Conservation (phyloP, 2,329 filamentous ascomycete species). For the Fusarium hostae region DNA sequence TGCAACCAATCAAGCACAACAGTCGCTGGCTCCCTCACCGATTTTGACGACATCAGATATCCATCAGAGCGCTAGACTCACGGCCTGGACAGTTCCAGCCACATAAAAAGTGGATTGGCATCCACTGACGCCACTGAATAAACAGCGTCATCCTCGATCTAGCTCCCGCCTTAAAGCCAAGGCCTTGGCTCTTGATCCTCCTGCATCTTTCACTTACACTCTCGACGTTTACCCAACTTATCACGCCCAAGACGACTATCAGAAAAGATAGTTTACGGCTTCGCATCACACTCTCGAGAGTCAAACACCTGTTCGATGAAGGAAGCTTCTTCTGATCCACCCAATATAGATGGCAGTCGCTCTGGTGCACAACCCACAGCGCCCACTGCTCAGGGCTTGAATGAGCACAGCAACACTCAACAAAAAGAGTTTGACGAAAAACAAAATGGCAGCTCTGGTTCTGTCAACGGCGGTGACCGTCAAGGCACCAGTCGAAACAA, state of each 20-base stretch:
- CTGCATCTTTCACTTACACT: constrained; percentile 20
- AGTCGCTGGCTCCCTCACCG: constrained; percentile 8
- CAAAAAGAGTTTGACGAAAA: constrained; percentile 22
- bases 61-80: background rate
- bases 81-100: background rate
- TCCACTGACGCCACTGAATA: constrained; percentile 34
- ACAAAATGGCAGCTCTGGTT: constrained; percentile 2
- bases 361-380: constrained; percentile 65
- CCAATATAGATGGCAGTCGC: constrained; percentile 66
- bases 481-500: constrained; percentile 28
- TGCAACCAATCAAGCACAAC: constrained; percentile 24
- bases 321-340: constrained; percentile 65
- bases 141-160: constrained; percentile 27
- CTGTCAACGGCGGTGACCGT: constrained; percentile 23
- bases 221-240: constrained; percentile 20
- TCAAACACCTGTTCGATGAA: constrained; percentile 66
- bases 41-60: constrained; percentile 6
- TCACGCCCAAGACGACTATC: constrained; percentile 32
- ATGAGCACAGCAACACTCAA: constrained; percentile 20
- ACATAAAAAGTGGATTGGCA: background rate
- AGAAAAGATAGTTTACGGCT: constrained; percentile 15
- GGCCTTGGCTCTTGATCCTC: constrained; percentile 28
- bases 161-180: constrained; percentile 39
- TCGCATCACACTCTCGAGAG: background rate
- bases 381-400: constrained; percentile 49